phyloP scores from a whole-genome alignment of 805 yeast genomes.

The Barnettozyma vustinii region DNA sequence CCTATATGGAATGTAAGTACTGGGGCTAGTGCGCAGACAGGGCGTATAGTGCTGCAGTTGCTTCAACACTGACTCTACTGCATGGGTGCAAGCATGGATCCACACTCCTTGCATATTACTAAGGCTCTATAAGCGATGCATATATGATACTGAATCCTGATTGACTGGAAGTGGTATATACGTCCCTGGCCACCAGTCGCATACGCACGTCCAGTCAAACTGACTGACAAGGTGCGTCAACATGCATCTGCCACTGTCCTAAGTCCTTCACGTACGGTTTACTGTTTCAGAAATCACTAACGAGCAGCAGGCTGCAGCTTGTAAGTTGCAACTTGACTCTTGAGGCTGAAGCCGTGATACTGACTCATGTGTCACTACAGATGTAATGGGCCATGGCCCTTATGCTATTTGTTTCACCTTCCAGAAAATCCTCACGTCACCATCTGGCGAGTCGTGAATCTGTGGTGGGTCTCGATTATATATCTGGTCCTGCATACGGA shows the following conservation, averaged over 20 bases:
- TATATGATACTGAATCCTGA: not conserved
- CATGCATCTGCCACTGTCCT: not conserved
- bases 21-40: not conserved
- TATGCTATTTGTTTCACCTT: no score
- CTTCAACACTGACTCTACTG: not conserved
- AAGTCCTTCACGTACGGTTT: no score
- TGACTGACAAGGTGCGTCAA: not conserved
- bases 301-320: not conserved
- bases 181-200: not conserved
- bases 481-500: not conserved
- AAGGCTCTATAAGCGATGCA: not conserved
- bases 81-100: not conserved
- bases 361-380: no score
- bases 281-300: not conserved
- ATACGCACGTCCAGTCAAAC: not conserved
- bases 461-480: not conserved
- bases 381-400: no score
- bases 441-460: not conserved
- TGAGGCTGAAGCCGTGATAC: not conserved
- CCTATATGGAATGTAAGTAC: not conserved
- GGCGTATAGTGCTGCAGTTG: not conserved
- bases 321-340: not conserved
- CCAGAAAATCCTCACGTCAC: no score
- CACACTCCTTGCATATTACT: not conserved
- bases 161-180: not conserved